These are phyloP conservation scores for Carpinus fangiana DNA, from an alignment of 306 rosid genomes.

Conservation along the genomic window DNA sequence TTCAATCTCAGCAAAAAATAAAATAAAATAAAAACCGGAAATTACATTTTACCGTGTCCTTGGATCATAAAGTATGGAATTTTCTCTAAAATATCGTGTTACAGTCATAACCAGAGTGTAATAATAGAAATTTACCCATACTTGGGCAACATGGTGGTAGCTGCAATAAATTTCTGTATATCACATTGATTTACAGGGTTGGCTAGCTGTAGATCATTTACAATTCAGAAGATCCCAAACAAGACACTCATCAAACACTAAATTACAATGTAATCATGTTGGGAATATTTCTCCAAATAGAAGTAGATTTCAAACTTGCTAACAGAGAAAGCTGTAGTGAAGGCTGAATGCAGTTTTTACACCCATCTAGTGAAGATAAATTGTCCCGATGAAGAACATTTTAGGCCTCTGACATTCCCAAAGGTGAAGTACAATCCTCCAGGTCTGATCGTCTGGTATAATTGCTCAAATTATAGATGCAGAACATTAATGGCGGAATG, in stretches of 20 bases:
- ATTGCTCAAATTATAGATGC: conserved; percentile 11
- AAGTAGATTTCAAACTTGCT: conserved; percentile 16
- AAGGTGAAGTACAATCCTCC: conserved; percentile 16
- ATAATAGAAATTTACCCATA: no score
- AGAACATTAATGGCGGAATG: conserved; percentile 78
- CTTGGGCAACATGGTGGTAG: no score
- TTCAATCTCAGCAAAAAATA: neutral
- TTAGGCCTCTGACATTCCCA: conserved; percentile 16
- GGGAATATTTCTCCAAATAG: conserved; percentile 7
- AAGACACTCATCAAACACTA: conserved; percentile 11
- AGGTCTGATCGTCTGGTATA: conserved; percentile 6
- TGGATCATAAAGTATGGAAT: no score
- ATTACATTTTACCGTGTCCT: neutral
- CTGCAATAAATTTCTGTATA: no score
- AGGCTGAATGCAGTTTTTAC: conserved; percentile 15
- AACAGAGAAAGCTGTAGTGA: conserved; percentile 18
- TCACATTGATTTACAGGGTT: conserved; percentile 10
- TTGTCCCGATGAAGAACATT: conserved; percentile 20
- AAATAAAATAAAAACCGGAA: neutral
- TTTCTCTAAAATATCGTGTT: no score
- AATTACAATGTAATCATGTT: neutral
- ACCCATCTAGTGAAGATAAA: neutral
- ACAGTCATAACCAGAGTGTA: no score
- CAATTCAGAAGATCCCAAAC: conserved; percentile 30
- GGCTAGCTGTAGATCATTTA: conserved; percentile 24